Evolutionary conservation across 306 rosid species (phyloP).

Genomic region (Quercus dentata): DNA sequence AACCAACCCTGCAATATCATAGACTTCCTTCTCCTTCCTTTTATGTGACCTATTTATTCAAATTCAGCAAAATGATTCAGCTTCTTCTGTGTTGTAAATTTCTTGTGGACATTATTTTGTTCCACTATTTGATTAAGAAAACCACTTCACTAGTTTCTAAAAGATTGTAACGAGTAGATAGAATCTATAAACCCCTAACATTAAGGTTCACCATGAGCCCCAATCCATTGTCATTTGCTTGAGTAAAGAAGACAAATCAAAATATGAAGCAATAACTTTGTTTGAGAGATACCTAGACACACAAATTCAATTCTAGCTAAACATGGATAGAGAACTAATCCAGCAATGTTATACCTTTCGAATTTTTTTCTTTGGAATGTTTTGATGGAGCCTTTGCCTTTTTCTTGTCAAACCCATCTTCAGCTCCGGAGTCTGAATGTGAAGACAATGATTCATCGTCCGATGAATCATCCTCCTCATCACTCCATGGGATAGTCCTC

Average conservation of each 20-base stretch:
- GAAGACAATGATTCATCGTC: conserved; percentile 46
- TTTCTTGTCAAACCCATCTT: conserved; percentile 30
- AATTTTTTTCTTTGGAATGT: conserved; percentile 10
- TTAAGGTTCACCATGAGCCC: not conserved
- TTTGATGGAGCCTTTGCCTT: conserved; percentile 23
- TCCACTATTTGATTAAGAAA: not conserved
- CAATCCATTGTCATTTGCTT: not conserved
- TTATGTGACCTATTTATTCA: not conserved
- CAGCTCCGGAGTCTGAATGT: conserved; percentile 46
- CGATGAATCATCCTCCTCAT: conserved; percentile 51
- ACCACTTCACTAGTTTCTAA: not conserved
- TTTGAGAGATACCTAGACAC: not conserved
- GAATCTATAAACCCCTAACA: not conserved
- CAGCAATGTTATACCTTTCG: conserved; percentile 6
- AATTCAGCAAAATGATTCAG: not conserved
- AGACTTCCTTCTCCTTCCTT: not conserved
- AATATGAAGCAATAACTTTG: not conserved
- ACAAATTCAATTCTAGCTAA: not conserved
- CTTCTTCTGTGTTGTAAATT: not conserved
- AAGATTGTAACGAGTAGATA: not conserved
- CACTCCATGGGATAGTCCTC: conserved; percentile 78
- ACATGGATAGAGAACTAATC: not conserved
- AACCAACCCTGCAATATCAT: not conserved
- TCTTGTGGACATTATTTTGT: not conserved
- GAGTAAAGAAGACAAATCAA: not conserved